Evolutionary conservation across 2,329 filamentous ascomycete species (phyloP).

Genomic region (Aspergillus piperis): DNA sequence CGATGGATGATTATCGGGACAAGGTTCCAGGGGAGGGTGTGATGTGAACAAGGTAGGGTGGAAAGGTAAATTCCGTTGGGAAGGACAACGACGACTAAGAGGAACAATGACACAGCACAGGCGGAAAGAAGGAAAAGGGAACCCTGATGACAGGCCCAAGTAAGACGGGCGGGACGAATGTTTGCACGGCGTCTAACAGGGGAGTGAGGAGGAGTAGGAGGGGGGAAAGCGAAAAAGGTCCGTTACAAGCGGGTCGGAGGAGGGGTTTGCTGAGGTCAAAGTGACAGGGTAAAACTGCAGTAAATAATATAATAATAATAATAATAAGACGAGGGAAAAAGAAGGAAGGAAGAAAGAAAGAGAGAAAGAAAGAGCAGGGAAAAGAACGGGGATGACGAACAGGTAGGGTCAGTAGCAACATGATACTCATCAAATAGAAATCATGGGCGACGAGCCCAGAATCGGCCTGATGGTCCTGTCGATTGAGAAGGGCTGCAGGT

Average conservation of each 20-base stretch:
- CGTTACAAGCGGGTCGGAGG: conserved; percentile 24
- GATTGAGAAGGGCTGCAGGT: conserved; percentile 20
- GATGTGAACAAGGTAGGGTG: neutral
- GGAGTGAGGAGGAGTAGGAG: conserved; percentile 6
- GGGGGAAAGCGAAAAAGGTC: conserved; percentile 9
- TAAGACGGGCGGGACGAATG: conserved; percentile 23
- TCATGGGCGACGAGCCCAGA: conserved; percentile 14
- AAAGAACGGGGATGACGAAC: conserved; percentile 6
- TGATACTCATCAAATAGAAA: conserved; percentile 17
- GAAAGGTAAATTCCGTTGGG: conserved; percentile 1
- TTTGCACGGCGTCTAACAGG: conserved; percentile 31
- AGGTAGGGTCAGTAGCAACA: conserved; percentile 7
- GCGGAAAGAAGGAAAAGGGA: neutral
- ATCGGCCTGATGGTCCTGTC: conserved; percentile 18
- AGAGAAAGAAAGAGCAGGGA: neutral
- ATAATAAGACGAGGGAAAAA: neutral
- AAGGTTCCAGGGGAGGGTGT: neutral
- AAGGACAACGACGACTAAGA: neutral
- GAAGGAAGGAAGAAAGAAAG: neutral
- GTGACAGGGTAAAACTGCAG: conserved; percentile 15
- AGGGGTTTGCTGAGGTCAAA: conserved; percentile 21
- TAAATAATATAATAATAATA: conserved; percentile 1
- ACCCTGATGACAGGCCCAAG: conserved; percentile 1
- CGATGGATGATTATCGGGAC: neutral
- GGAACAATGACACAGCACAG: neutral